Conservation (phyloP, 2,329 filamentous ascomycete species). For the Botrytis pseudocinerea region DNA sequence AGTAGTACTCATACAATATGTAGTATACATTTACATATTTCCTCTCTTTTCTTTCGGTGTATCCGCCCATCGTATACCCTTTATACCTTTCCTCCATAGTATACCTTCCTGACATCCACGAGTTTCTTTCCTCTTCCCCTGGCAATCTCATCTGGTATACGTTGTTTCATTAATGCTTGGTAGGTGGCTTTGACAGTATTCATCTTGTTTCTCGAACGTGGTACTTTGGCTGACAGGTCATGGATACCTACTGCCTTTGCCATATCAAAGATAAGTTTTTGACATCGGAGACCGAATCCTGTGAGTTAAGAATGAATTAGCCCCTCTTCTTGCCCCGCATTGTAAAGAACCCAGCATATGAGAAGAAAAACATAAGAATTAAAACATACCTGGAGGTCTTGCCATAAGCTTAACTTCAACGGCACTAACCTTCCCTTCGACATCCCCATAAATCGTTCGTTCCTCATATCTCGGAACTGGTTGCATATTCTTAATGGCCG, state of each 20-base stretch:
- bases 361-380: neutral
- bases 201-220: slow-evolving; percentile 90
- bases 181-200: slow-evolving; percentile 94
- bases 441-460: slow-evolving; percentile 84
- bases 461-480: slow-evolving; percentile 91
- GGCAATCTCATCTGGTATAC: slow-evolving; percentile 85
- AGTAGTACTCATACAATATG: slow-evolving; percentile 54
- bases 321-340: neutral
- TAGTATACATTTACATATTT: slow-evolving; percentile 22
- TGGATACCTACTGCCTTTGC: slow-evolving; percentile 82
- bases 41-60: neutral
- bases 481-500: slow-evolving; percentile 88
- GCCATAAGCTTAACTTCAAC: slow-evolving; percentile 78
- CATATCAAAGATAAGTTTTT: slow-evolving; percentile 92
- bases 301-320: slow-evolving; percentile 21
- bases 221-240: slow-evolving; percentile 81
- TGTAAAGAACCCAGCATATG: neutral
- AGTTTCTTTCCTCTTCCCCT: slow-evolving; percentile 89
- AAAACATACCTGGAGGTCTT: slow-evolving; percentile 76
- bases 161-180: slow-evolving; percentile 79
- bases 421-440: slow-evolving; percentile 83
- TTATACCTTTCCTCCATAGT: slow-evolving; percentile 70
- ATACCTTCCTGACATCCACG: slow-evolving; percentile 94
- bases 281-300: slow-evolving; percentile 94
- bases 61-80: slow-evolving; percentile 22